Base-by-base conservation (phyloP, 192 early-diverging fungal species). In the Rhizophagus clarus region DNA sequence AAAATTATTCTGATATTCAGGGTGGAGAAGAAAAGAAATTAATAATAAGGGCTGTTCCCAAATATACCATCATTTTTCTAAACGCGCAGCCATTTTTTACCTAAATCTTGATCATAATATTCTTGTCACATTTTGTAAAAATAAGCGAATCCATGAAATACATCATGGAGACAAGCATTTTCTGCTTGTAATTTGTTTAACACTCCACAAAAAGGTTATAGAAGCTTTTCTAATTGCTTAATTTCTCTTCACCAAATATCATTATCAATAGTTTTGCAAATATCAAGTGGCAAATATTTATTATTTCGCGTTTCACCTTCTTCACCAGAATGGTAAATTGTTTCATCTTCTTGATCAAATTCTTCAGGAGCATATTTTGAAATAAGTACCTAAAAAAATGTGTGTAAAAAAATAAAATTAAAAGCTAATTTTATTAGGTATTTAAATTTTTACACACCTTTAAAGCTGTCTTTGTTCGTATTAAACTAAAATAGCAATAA, bases 111-210 rank as follows among this genome's bases (percentile, higher is more conserved):
- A 26, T 62, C 22, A 24, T 22, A 9, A 62, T 62, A 24, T 62
- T 62, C 61, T 26, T 62, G 4, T 2, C 26, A 62, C 17, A 62
- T 62, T 26, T 62, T 62, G 22, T 62, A 62, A 62, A 62, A 62
- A 62, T 62, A 63, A 28, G 24, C 2, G 26, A 62, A 62, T 24
- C 61, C 7, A 26, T 62, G n/a, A 26, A 62, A 3, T 62, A 62
- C 61, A 62, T 62, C n/a, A 62, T 26, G n/a, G n/a, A 62, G 61
- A 62, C 22, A 24, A 24, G 61, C n/a, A 62, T 62, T 62, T 26
- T 62, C 61, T 26, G 61, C 15, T 62, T 62, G 61, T 62, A 62
- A 62, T 62, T 62, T 62, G 24, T 63, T 63, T n/a, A 63, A 12
- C 17, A 12, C 62, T 28, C 5, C 4, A 63, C 62, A 63, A 63